phyloP scores from a whole-genome alignment of 345 rosid species.

The Lepidium africanum region DNA sequence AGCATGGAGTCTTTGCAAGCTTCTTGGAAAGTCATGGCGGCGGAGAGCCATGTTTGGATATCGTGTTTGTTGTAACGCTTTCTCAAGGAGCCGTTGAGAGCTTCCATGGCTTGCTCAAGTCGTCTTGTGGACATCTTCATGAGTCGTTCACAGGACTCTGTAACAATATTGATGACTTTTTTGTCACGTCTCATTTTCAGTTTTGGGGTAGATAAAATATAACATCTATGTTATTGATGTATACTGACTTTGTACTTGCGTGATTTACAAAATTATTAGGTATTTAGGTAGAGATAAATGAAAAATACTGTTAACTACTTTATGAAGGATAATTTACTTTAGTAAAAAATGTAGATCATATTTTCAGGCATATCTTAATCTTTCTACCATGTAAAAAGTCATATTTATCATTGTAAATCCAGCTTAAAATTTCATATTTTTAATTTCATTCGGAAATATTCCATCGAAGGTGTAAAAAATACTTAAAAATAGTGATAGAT shows the following conservation, averaged over 20 bases:
- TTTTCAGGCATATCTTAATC: background rate
- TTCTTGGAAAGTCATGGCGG: slow-evolving; percentile 65
- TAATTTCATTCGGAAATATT: too few species aligned
- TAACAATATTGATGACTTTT: background rate
- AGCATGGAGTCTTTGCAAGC: slow-evolving; percentile 58
- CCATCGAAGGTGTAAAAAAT: too few species aligned
- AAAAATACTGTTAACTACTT: background rate
- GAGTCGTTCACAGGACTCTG: slow-evolving; percentile 48
- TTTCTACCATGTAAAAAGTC: background rate
- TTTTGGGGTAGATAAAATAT: background rate
- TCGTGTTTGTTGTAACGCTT: slow-evolving; percentile 33
- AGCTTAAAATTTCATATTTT: too few species aligned
- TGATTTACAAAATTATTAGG: background rate
- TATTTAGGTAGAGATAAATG: background rate
- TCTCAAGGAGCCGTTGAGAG: slow-evolving; percentile 32
- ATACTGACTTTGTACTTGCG: background rate
- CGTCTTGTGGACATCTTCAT: slow-evolving; percentile 46
- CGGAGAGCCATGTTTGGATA: slow-evolving; percentile 74
- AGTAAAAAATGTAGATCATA: background rate
- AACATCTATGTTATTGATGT: background rate
- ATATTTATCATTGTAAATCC: background rate
- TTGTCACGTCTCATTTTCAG: background rate
- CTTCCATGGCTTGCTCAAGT: slow-evolving; percentile 46
- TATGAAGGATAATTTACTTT: background rate
- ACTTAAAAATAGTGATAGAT: too few species aligned